These are phyloP conservation scores for Colletotrichum spaethianum DNA, from an alignment of 2,329 filamentous ascomycete species.

Conservation along the genomic window DNA sequence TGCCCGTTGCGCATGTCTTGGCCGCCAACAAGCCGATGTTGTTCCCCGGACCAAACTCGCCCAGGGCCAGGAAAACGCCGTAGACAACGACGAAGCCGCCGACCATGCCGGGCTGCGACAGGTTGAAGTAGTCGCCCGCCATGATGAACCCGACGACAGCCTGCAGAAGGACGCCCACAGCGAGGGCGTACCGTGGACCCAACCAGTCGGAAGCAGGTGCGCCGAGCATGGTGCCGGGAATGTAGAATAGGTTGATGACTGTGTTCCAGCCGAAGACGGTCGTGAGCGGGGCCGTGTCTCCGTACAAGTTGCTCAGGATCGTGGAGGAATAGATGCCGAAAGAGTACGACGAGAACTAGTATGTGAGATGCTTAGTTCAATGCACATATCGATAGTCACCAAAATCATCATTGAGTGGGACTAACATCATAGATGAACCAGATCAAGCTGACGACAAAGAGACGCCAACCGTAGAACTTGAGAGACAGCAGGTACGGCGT, in stretches of 20 bases:
- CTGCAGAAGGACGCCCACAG: conserved; percentile 79
- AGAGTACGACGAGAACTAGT: conserved; percentile 81
- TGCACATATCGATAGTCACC: not conserved
- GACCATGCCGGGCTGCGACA: conserved; percentile 78
- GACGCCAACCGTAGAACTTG: conserved; percentile 80
- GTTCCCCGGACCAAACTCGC: conserved; percentile 88
- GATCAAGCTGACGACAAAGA: conserved; percentile 79
- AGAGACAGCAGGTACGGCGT: conserved; percentile 70
- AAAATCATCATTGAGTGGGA: conserved; percentile 8
- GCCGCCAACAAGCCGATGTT: conserved; percentile 91
- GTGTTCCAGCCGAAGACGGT: conserved; percentile 91
- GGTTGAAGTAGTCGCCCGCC: conserved; percentile 81
- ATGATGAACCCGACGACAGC: conserved; percentile 89
- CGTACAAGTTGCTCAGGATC: conserved; percentile 78
- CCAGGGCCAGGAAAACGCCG: conserved; percentile 82
- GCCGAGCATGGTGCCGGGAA: conserved; percentile 85
- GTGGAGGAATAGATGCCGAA: conserved; percentile 88
- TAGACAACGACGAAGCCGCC: conserved; percentile 85
- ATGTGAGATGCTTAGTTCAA: not conserved
- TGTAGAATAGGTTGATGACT: conserved; percentile 89
- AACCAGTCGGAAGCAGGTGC: conserved; percentile 84
- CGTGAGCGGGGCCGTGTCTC: conserved; percentile 73
- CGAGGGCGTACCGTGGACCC: conserved; percentile 82
- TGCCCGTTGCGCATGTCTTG: conserved; percentile 89
- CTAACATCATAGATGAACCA: conserved; percentile 87